A percentile compares a stretch with the other conserved stretches of the same genome.
Evolutionary conservation across 148 eudicot species (phyloP).

Genomic region (Rheum nobile): DNA sequence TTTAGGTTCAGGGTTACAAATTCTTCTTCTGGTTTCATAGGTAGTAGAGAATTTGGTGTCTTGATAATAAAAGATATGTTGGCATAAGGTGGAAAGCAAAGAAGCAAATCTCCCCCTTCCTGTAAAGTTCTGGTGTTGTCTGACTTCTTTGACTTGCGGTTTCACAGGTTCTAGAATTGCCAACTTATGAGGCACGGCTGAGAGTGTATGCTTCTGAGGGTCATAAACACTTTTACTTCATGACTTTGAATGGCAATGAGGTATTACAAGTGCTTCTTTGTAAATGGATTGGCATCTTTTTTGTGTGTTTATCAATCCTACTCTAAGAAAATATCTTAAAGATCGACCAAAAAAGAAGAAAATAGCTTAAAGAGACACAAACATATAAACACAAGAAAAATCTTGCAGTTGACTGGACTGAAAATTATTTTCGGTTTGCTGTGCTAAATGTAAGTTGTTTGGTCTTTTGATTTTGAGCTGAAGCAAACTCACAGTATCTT

Average conservation of each 20-base stretch:
- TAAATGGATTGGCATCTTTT: background rate
- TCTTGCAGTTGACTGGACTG: background rate
- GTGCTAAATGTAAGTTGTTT: background rate
- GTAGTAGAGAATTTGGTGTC: background rate
- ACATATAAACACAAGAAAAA: background rate
- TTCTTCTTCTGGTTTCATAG: background rate
- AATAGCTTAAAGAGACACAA: background rate
- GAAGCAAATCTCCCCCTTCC: background rate
- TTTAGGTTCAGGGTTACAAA: background rate
- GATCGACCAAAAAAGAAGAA: no score
- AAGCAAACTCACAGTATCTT: background rate
- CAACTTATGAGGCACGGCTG: constrained; percentile 72
- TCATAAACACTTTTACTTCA: constrained; percentile 94
- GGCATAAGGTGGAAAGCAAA: background rate
- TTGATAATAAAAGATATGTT: background rate
- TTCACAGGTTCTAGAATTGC: constrained; percentile 79
- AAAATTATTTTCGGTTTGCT: background rate
- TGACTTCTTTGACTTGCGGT: constrained; percentile 6
- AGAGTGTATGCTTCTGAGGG: constrained; percentile 69
- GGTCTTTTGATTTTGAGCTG: background rate
- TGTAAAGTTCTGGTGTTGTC: background rate
- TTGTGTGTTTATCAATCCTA: background rate
- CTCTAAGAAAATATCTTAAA: background rate
- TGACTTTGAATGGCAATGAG: constrained; percentile 95
- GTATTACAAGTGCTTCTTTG: constrained; percentile 23